Evolutionary conservation across 108 stramenopile genomes (phyloP), one percentile per base, ranked within the genome.

Genomic region (Fragilaria crotonensis): DNA sequence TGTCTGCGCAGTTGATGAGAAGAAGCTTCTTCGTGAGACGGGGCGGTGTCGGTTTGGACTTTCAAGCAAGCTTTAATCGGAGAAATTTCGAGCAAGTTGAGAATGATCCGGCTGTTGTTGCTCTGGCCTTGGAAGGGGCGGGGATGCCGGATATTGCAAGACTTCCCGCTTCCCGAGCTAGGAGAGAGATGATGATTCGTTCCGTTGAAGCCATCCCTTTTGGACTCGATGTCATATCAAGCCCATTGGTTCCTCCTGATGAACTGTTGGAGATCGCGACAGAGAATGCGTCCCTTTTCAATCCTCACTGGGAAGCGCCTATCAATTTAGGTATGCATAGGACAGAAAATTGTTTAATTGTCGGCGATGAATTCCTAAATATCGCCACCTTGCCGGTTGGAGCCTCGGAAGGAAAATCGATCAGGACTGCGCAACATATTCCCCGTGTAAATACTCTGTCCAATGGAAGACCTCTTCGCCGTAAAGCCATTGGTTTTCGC

Each of bases 391-490:
- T 65, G 17, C 67, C 71, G n/a, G 14, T 60, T 17, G 71, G 71
- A 46, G 52, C 60, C 18, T 67, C 67, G 29, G 76, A 78, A 41
- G 71, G 71, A 26, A 62, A 63, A 17, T 57, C 71, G 2, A 30
- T 72, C 33, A 51, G 71, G 20, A 54, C 71, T 20, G 26, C 55
- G 2, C 30, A 72, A 33, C 44, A 63, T 5, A 36, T 73, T 57
- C 62, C 70, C 4, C 48, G 57, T 33, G 22, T 5, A 20, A 48
- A n/a, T 31, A 59, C 14, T 31, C 23, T 23, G 33, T 0, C 30
- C 25, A 28, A 14, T 27, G 30, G 45, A 21, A 36, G 52, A 64
- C 2, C 49, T 59, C 20, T 48, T 27, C 27, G 14, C 58, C 3
- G 49, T 51, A 28, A 61, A 62, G 3, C 49, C 57, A 22, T 71